Conservation (phyloP, 2,329 filamentous ascomycete species). For the Diaporthe nobilis region DNA sequence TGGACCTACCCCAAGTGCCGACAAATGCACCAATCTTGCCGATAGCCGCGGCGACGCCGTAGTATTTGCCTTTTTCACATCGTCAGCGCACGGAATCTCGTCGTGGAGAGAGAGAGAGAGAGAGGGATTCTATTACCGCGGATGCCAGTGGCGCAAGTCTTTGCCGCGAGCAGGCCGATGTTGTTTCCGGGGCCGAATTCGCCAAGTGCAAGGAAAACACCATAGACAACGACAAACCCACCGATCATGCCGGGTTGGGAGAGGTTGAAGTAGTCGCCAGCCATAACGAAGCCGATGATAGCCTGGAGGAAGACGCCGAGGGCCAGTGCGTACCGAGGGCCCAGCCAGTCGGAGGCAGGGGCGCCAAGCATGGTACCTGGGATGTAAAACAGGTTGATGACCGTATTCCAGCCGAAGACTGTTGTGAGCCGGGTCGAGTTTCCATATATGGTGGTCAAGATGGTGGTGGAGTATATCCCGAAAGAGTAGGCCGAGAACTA, state of each 20-base stretch:
- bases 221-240: constrained; percentile 84
- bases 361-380: constrained; percentile 86
- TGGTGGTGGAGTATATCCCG: constrained; percentile 85
- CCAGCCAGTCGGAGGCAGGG: constrained; percentile 82
- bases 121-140: constrained; percentile 64
- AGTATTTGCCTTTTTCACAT: constrained; percentile 65
- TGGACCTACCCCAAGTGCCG: constrained; percentile 73
- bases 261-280: constrained; percentile 81
- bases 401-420: constrained; percentile 88
- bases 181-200: constrained; percentile 92
- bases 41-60: constrained; percentile 78
- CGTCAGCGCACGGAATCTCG: background rate
- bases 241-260: constrained; percentile 76
- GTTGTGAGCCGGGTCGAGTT: constrained; percentile 73
- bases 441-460: constrained; percentile 76
- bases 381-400: constrained; percentile 91
- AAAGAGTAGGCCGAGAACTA: constrained; percentile 87
- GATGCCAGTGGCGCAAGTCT: constrained; percentile 90
- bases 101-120: too few species aligned
- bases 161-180: constrained; percentile 88
- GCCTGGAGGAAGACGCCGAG: constrained; percentile 81
- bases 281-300: constrained; percentile 90
- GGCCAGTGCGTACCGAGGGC: constrained; percentile 81
- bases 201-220: constrained; percentile 82
- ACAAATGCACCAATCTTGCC: constrained; percentile 89